These are phyloP conservation scores for Vigna angularis DNA, from an alignment of 306 rosid genomes.

Conservation along the genomic window DNA sequence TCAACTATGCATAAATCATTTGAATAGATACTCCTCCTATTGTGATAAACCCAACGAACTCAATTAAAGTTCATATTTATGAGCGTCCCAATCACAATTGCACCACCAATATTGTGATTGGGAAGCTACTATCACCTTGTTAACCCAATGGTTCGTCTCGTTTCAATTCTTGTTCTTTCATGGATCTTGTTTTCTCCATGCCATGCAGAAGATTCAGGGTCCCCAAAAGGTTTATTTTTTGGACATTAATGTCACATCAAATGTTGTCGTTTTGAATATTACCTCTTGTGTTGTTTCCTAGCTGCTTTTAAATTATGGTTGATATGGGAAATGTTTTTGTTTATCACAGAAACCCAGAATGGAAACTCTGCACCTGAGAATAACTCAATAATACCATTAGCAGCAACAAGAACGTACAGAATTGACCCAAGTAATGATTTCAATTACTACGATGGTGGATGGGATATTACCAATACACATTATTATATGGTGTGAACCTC, in stretches of 20 bases:
- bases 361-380: neutral
- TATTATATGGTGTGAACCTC: slow-evolving; percentile 52
- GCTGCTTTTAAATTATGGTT: slow-evolving; percentile 12
- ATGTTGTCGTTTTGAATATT: neutral
- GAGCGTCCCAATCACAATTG: slow-evolving; percentile 33
- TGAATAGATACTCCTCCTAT: neutral
- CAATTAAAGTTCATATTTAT: neutral
- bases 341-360: neutral
- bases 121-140: neutral
- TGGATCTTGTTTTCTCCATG: slow-evolving; percentile 33
- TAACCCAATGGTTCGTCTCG: slow-evolving; percentile 13
- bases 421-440: slow-evolving; percentile 54
- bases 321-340: neutral
- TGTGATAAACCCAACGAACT: neutral
- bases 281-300: neutral
- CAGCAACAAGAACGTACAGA: slow-evolving; percentile 57
- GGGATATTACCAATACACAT: slow-evolving; percentile 59
- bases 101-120: slow-evolving; percentile 24
- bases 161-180: slow-evolving; percentile 38
- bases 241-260: neutral
- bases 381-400: slow-evolving; percentile 51
- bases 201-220: neutral
- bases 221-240: neutral
- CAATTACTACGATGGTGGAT: slow-evolving; percentile 57
- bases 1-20: neutral